Evolutionary conservation across 2,329 filamentous ascomycete genomes (phyloP), one percentile per base, ranked within the genome.

Genomic region (Hortaea werneckii): DNA sequence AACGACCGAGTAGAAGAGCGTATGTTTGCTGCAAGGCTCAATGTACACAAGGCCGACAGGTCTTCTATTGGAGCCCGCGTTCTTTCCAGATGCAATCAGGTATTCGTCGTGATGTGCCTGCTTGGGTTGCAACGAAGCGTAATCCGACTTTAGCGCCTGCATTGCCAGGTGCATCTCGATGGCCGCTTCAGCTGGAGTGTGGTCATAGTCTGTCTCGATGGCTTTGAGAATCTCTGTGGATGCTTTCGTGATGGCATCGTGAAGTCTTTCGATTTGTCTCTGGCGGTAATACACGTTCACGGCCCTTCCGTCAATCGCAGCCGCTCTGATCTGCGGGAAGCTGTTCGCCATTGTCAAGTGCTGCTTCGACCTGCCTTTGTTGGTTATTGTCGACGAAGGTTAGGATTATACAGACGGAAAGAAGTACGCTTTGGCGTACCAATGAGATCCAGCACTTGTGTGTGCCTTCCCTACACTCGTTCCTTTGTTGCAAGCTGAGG

Each of bases 41-140:
- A 78, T 71, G 39, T 73, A 73, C 1, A 71, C 67, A 43, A 72
- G 61, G 2, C 71, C 71, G 40, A 60, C 60, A 1, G 65, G 65
- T 0, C 59, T 52, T 45, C 62, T 60, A 42, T 59, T 52, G 4
- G 60, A 52, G 5, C 48, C 27, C 26, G 66, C 67, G 53, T 74
- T 58, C 37, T 64, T 62, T 10, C 66, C 66, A 20, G 62, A 64
- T 5, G 65, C 60, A 32, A 73, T 56, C 1, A 59, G 53, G 48
- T 74, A 73, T 48, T 74, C 72, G 2, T 65, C 49, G 38, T 67
- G 59, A 0, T 68, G 57, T 28, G 61, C 64, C 44, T 62, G 54
- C 29, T 61, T 58, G 3, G 63, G 64, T 37, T 71, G 59, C 5
- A 76, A 55, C 4, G 62, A 58, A 0, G 54, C 52, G 49, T 73